Conservation (phyloP, 176 grass and related monocot genomes). For the Typha latifolia region DNA sequence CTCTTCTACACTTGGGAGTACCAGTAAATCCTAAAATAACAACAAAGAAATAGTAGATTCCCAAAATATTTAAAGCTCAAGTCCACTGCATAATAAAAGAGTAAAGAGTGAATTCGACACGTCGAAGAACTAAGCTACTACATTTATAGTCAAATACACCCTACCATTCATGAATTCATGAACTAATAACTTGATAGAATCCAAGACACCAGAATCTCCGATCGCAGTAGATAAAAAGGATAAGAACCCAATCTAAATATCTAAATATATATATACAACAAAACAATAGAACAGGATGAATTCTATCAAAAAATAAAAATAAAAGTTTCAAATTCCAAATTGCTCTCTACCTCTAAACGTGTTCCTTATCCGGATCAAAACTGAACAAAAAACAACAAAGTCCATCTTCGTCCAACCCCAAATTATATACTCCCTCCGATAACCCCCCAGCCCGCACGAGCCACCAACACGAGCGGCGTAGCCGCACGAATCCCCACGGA, state of each 20-base stretch:
- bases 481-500: constrained; percentile 20
- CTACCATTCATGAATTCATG: no score
- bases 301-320: background rate
- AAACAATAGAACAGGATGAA: background rate
- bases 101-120: no score
- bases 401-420: background rate
- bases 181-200: background rate
- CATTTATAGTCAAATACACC: no score
- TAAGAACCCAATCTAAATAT: background rate
- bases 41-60: no score
- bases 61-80: no score
- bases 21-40: no score
- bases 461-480: constrained; percentile 20
- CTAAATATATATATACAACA: no score
- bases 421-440: background rate
- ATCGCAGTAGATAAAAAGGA: background rate
- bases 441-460: constrained; percentile 29
- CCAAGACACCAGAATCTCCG: background rate
- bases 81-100: no score
- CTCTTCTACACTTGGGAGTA: no score
- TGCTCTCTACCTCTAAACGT: no score
- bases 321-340: background rate
- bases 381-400: background rate
- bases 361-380: no score
- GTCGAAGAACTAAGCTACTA: no score